Evolutionary conservation across 1,284 basidiomycete genomes (phyloP), one percentile per base, ranked within the genome.

Genomic region (Cryptococcus hybrid): DNA sequence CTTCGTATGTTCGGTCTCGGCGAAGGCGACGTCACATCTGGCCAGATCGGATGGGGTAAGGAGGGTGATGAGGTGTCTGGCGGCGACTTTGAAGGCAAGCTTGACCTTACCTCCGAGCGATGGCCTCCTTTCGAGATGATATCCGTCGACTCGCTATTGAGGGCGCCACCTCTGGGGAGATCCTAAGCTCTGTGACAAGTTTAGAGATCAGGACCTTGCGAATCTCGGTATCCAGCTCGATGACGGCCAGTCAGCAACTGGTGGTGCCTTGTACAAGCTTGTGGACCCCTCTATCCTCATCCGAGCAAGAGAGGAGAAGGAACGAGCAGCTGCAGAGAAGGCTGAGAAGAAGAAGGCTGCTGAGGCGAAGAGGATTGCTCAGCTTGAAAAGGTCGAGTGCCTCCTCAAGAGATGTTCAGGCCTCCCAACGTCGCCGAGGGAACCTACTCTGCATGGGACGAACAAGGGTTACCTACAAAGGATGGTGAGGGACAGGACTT

Each of bases 181-280:
- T 95, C 56, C 57, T 30, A 82, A 85, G 24, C 84, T 95, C 40
- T 93, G 86, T 69, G 96, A 99, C 80, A 86, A 85, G 59, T 83
- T 99, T 60, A 85, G 96, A 34, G 95, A 99, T 75, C 81, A 84
- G 43, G 94, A 97, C 71, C 81, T 98, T 43, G 88, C 95, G 47
- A 89, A 93, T 34, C 82, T 99, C 54, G 96, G 96, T 12, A 90
- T 99, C 5, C 92, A 93, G 8, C 81, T 99, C 45, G 96, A 99
- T 71, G 96, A 99, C 57, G 73, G 75, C 78, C 91, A 93, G 80
- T 92, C 93, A 15, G 65, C 69, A 80, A 92, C 93, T 80, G 93
- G 93, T n/a, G 87, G 86, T 66, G 93, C 94, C 3, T 84, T 99
- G 46, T 89, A 98, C 65, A 99, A 99, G 79, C 82, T 99, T 47